Evolutionary conservation across 2,329 filamentous ascomycete species (phyloP).

Genomic region (Zopfia rhizophila): DNA sequence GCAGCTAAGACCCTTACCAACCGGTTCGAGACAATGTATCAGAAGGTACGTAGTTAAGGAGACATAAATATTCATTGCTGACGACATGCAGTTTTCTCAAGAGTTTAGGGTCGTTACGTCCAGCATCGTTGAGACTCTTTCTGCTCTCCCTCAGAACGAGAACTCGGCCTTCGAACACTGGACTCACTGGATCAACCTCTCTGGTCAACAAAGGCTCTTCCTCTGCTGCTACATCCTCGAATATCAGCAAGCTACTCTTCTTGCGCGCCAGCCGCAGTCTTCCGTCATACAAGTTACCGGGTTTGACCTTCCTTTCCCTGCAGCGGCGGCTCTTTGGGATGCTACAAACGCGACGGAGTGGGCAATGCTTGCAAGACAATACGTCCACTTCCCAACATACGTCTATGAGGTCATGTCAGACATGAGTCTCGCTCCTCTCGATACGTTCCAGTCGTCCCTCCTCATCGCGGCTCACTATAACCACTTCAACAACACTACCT

Average conservation of each 20-base stretch:
- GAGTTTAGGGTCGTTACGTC: constrained; percentile 29
- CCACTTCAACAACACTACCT: constrained; percentile 27
- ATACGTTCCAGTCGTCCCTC: constrained; percentile 50
- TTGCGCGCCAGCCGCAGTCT: constrained; percentile 35
- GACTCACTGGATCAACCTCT: constrained; percentile 45
- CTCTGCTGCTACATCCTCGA: constrained; percentile 56
- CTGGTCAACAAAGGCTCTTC: constrained; percentile 50
- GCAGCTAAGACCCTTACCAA: constrained; percentile 49
- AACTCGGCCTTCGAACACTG: constrained; percentile 38
- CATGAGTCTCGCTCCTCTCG: constrained; percentile 23
- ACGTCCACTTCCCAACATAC: constrained; percentile 29
- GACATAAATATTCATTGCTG: constrained; percentile 11
- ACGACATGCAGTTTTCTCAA: constrained; percentile 32
- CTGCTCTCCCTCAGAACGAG: constrained; percentile 29
- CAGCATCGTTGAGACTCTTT: constrained; percentile 27
- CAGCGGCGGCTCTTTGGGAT: constrained; percentile 51
- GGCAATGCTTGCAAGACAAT: constrained; percentile 33
- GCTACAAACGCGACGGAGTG: constrained; percentile 35
- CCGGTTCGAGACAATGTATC: constrained; percentile 51
- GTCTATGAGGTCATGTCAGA: constrained; percentile 37
- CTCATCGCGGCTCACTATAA: constrained; percentile 49
- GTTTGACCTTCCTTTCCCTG: constrained; percentile 52
- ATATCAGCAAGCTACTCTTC: constrained; percentile 47
- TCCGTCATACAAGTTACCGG: constrained; percentile 32
- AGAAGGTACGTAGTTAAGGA: constrained; percentile 37